Conservation (phyloP, 495 filamentous ascomycete genomes). For the Symbiotaphrina buchneri region DNA sequence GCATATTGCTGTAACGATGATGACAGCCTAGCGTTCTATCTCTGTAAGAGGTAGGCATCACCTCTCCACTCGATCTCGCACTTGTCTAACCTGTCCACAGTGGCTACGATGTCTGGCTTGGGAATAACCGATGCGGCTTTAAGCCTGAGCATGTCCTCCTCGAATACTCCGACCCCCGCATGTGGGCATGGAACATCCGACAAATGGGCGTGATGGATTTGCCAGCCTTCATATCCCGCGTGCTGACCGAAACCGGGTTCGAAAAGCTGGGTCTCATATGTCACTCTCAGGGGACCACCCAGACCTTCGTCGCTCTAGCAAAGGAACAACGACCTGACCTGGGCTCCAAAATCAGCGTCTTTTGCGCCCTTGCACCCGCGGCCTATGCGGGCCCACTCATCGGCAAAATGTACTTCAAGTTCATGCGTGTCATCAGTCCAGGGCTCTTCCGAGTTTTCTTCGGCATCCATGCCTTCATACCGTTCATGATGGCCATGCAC, state of each 20-base stretch:
- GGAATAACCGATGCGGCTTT: constrained; percentile 86
- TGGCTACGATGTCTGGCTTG: constrained; percentile 94
- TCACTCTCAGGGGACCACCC: constrained; percentile 83
- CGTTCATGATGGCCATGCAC: constrained; percentile 82
- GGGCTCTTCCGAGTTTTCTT: constrained; percentile 62
- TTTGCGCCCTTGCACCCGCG: constrained; percentile 81
- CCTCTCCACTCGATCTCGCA: not conserved
- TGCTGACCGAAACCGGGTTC: constrained; percentile 67
- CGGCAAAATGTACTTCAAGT: constrained; percentile 73
- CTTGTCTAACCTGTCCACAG: constrained; percentile 6
- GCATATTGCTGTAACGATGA: constrained; percentile 86
- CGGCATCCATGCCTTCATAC: constrained; percentile 88
- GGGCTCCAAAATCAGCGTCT: constrained; percentile 65
- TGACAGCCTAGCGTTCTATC: constrained; percentile 71
- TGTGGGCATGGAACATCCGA: constrained; percentile 95
- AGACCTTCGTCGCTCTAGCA: constrained; percentile 74
- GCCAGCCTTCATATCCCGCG: constrained; percentile 66
- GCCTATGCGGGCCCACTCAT: constrained; percentile 80
- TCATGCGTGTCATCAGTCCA: constrained; percentile 66
- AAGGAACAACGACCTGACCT: constrained; percentile 85
- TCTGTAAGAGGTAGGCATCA: constrained; percentile 42
- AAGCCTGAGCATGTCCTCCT: constrained; percentile 51
- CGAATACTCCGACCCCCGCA: constrained; percentile 53
- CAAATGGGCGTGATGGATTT: constrained; percentile 87
- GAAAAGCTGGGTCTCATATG: constrained; percentile 61